Evolutionary conservation across 108 stramenopile species (phyloP), one percentile per base, ranked within the genome.

Genomic region (Mayamaea pseudoterrestris): DNA sequence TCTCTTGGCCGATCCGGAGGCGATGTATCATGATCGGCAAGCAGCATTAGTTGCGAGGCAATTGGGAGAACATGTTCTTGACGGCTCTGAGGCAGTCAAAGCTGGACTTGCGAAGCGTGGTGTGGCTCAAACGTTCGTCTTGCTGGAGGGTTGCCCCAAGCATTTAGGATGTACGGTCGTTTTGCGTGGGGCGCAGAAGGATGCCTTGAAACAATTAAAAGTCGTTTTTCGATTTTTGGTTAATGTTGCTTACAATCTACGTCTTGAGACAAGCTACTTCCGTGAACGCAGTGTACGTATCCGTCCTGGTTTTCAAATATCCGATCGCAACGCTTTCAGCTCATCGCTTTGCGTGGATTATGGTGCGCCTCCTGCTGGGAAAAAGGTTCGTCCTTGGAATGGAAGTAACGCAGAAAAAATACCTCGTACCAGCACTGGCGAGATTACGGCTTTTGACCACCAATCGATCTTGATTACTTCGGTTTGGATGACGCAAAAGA

Each of bases 141-240:
- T 92, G 82, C 45, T 96, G 13, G 87, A 93, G 62, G 95, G 95
- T 18, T 96, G 93, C 44, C 92, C 93, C 5, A 84, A 77, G 35
- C 60, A 85, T 20, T 56, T 87, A 14, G 95, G 95, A 7, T 93
- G 92, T 44, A 93, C 95, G 1, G 65, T 94, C 25, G 75, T 93
- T 11, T 46, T 97, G 24, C 66, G 96, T 3, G 96, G 96, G n/a
- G 85, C 80, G 36, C 73, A 58, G 31, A 58, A 68, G 12, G 58
- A 53, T 27, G 76, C 84, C 6, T 59, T 97, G 47, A 91, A 89
- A 53, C 78, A 89, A 42, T 81, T 93, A 34, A 97, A 97, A 55
- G 30, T 60, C 29, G 87, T 94, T 11, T 60, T 93, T 35, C 69
- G 73, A 16, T 90, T 95, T 40, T 50, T 89, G 49, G 68, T 97